phyloP scores from a whole-genome alignment of 2,329 filamentous ascomycete genomes.

The Mycosphaerella sp. region DNA sequence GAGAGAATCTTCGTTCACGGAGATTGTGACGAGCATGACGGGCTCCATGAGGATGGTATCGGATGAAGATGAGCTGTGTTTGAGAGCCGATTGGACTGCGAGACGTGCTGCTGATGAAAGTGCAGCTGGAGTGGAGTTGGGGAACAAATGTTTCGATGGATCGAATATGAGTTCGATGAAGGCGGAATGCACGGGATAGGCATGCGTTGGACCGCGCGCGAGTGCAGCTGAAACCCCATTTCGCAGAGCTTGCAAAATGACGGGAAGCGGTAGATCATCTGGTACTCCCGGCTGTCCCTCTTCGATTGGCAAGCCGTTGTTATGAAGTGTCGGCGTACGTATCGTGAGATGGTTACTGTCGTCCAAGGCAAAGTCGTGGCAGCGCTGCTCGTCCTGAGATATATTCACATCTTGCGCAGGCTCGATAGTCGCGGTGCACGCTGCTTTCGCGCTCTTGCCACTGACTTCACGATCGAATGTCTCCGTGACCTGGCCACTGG shows the following conservation, averaged over 20 bases:
- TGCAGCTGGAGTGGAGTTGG: slow-evolving; percentile 60
- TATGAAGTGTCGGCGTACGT: slow-evolving; percentile 45
- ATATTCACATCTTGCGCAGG: slow-evolving; percentile 7
- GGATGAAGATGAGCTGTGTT: slow-evolving; percentile 47
- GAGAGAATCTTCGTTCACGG: slow-evolving; percentile 72
- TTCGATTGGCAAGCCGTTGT: slow-evolving; percentile 37
- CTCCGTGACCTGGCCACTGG: slow-evolving; percentile 52
- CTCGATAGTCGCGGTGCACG: slow-evolving; percentile 62
- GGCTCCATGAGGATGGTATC: slow-evolving; percentile 75
- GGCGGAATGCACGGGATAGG: slow-evolving; percentile 72
- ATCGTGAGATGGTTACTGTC: slow-evolving; percentile 68
- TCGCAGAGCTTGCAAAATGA: slow-evolving; percentile 52
- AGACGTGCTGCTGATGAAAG: slow-evolving; percentile 60
- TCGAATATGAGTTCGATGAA: slow-evolving; percentile 65
- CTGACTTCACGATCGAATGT: slow-evolving; percentile 74
- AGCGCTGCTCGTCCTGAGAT: slow-evolving; percentile 23
- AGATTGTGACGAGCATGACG: slow-evolving; percentile 84
- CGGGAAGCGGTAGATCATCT: slow-evolving; percentile 46
- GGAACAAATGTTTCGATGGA: slow-evolving; percentile 56
- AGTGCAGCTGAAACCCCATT: slow-evolving; percentile 80
- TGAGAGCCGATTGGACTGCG: slow-evolving; percentile 64
- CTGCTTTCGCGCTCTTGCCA: slow-evolving; percentile 70
- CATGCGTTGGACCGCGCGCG: slow-evolving; percentile 73
- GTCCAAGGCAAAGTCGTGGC: slow-evolving; percentile 40
- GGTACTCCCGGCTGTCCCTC: slow-evolving; percentile 47